A percentile compares a stretch with the other conserved stretches of the same genome.
phyloP scores from a whole-genome alignment of 129 eudicot genomes.

The Helichrysum umbraculigerum region DNA sequence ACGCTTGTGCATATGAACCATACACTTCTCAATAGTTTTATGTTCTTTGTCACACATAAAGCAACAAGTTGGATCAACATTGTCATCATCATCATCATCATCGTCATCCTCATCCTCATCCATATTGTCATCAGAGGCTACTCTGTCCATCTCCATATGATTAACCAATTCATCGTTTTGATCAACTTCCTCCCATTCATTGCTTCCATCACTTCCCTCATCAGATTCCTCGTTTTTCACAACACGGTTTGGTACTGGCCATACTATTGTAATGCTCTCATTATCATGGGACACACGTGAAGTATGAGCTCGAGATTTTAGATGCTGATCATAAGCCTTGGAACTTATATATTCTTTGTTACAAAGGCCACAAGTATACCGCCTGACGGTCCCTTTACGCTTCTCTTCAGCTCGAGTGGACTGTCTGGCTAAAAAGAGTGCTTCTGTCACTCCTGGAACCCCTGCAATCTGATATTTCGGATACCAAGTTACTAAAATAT shows the following conservation, averaged over 20 bases:
- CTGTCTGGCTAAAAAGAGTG: conserved; percentile 75
- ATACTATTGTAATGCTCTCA: conserved; percentile 48
- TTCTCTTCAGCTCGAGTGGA: conserved; percentile 72
- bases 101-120: conserved; percentile 40
- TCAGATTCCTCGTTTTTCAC: conserved; percentile 26
- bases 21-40: conserved; percentile 72
- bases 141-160: conserved; percentile 44
- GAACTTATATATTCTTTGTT: conserved; percentile 84
- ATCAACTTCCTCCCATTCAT: conserved; percentile 82
- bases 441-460: conserved; percentile 91
- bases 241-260: conserved; percentile 55
- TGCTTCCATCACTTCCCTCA: conserved; percentile 74
- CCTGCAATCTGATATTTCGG: conserved; percentile 67
- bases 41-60: conserved; percentile 88
- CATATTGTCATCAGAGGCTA: conserved; percentile 25
- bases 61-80: conserved; percentile 79
- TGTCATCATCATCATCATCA: conserved; percentile 36
- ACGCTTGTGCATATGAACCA: conserved; percentile 94
- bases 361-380: conserved; percentile 80
- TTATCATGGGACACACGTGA: conserved; percentile 50
- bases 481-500: neutral
- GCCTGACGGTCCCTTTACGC: conserved; percentile 61
- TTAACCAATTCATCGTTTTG: conserved; percentile 45
- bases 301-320: conserved; percentile 62
- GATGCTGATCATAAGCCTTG: conserved; percentile 89